Conservation (phyloP, 2,329 filamentous ascomycete species). For the Gnomoniopsis sp. region DNA sequence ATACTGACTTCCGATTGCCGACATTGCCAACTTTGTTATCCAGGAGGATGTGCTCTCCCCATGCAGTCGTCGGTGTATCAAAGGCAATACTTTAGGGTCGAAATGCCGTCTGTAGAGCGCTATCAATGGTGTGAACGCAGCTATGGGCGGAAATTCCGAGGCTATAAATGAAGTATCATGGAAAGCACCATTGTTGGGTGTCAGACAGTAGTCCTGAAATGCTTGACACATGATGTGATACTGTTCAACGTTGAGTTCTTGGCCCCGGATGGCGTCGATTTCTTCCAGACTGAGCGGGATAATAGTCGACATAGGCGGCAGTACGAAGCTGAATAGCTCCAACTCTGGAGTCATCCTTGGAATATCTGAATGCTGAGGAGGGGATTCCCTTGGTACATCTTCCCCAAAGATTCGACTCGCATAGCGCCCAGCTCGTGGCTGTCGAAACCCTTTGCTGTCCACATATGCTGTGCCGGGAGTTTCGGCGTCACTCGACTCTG, state of each 20-base stretch:
- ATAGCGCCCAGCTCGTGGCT: conserved; percentile 9
- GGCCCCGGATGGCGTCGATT: background rate
- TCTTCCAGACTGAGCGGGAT: background rate
- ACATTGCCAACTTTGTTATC: conserved; percentile 8
- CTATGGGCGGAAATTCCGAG: background rate
- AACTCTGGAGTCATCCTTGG: background rate
- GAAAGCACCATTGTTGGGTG: background rate
- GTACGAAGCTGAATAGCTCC: background rate
- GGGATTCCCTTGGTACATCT: background rate
- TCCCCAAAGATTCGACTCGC: conserved; percentile 5
- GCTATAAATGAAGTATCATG: background rate
- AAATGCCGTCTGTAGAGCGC: conserved; percentile 7
- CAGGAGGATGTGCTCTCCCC: background rate
- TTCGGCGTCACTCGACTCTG: background rate
- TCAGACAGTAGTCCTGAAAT: conserved; percentile 6
- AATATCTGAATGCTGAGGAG: background rate
- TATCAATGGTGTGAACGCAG: background rate
- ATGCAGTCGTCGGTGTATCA: background rate
- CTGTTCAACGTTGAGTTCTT: background rate
- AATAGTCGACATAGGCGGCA: background rate
- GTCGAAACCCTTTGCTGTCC: conserved; percentile 11
- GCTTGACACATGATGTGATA: conserved; percentile 9
- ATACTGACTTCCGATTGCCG: conserved; percentile 12
- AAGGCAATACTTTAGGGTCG: conserved; percentile 6
- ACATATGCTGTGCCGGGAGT: conserved; percentile 3